Conservation (phyloP, 495 filamentous ascomycete genomes). For the Xeromyces bisporus region DNA sequence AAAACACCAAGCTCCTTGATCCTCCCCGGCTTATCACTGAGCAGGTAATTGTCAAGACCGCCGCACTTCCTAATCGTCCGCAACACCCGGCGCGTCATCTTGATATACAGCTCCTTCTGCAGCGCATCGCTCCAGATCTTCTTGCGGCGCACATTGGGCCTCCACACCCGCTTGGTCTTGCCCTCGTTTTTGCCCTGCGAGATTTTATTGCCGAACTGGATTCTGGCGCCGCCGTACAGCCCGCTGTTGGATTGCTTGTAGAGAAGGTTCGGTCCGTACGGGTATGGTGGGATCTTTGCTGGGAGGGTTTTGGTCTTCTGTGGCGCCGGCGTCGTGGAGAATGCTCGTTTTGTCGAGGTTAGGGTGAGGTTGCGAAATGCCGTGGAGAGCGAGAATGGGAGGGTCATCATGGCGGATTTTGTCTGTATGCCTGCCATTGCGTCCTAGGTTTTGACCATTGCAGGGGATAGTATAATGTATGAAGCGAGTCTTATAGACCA, state of each 20-base stretch:
- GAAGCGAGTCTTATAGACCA: neutral
- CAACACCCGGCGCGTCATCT: conserved; percentile 59
- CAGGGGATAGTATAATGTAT: conserved; percentile 1
- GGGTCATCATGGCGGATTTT: conserved; percentile 17
- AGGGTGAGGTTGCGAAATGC: conserved; percentile 28
- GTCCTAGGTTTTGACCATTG: conserved; percentile 5
- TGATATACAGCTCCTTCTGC: conserved; percentile 45
- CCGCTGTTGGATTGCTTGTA: conserved; percentile 84
- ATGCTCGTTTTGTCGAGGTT: conserved; percentile 26
- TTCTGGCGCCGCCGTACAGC: conserved; percentile 60
- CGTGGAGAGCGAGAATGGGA: conserved; percentile 22
- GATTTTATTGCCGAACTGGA: conserved; percentile 87
- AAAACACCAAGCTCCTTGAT: conserved; percentile 71
- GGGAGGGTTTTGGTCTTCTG: conserved; percentile 22
- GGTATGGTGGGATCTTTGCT: conserved; percentile 52
- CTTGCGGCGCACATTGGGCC: conserved; percentile 71
- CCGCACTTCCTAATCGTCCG: conserved; percentile 77
- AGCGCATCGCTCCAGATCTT: conserved; percentile 55
- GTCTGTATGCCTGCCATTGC: conserved; percentile 20
- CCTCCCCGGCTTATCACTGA: conserved; percentile 52
- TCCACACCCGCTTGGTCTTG: conserved; percentile 77
- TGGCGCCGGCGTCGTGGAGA: conserved; percentile 22
- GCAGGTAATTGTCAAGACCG: conserved; percentile 78
- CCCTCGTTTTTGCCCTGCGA: conserved; percentile 50
- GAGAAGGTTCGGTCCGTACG: conserved; percentile 55